Evolutionary conservation across 768 basidiomycete genomes (phyloP).

Genomic region (Steccherinum ochraceum): DNA sequence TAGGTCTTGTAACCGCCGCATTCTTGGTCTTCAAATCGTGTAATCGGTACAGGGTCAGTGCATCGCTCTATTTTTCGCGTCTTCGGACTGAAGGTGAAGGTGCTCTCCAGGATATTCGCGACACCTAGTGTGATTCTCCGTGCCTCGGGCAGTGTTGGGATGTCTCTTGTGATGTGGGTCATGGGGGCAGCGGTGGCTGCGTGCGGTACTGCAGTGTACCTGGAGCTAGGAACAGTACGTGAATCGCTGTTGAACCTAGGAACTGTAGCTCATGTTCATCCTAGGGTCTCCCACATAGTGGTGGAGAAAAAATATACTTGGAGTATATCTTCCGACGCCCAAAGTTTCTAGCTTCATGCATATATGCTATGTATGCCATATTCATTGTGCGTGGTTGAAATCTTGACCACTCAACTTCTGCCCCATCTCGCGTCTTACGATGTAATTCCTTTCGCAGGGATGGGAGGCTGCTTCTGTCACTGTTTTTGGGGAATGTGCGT

Average conservation of each 20-base stretch:
- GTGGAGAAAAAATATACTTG: constrained; percentile 73
- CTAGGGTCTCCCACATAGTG: constrained; percentile 62
- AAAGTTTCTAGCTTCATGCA: constrained; percentile 53
- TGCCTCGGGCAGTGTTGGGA: constrained; percentile 64
- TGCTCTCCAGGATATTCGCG: constrained; percentile 52
- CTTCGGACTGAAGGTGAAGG: neutral
- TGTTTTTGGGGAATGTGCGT: constrained; percentile 69
- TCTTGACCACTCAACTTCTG: neutral
- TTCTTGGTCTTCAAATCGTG: constrained; percentile 70
- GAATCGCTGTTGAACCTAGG: too few species aligned
- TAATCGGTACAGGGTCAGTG: constrained; percentile 66
- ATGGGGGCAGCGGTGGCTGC: constrained; percentile 59
- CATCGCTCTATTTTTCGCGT: neutral
- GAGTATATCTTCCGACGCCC: constrained; percentile 65
- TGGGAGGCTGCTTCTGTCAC: constrained; percentile 52
- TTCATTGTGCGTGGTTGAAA: constrained; percentile 39
- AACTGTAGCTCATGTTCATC: neutral
- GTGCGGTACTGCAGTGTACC: constrained; percentile 62
- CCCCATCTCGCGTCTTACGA: too few species aligned
- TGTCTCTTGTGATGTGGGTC: constrained; percentile 66
- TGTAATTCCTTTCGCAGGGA: constrained; percentile 33
- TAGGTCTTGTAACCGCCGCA: constrained; percentile 28
- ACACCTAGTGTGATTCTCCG: constrained; percentile 62
- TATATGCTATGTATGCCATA: constrained; percentile 50
- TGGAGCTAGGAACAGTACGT: constrained; percentile 67